Conservation (phyloP, 176 grass and related monocot species). For the Puya raimondii region DNA sequence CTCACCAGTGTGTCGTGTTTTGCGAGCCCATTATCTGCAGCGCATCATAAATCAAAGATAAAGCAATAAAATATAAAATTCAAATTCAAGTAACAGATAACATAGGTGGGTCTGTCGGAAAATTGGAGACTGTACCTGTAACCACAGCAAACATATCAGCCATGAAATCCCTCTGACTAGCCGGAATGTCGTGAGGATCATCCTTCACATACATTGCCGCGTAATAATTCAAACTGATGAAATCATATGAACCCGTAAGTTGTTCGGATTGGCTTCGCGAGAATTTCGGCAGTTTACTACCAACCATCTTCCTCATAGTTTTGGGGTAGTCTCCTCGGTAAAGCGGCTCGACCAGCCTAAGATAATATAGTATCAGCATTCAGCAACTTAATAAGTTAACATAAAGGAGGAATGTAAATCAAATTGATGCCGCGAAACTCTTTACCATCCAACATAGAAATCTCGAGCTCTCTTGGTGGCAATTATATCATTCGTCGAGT, state of each 20-base stretch:
- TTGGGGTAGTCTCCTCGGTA: constrained; percentile 40
- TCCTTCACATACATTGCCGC: constrained; percentile 30
- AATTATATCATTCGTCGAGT: constrained; percentile 28
- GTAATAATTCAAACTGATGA: constrained; percentile 57
- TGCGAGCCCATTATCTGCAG: constrained; percentile 1
- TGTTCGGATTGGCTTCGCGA: constrained; percentile 28
- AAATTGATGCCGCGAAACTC: background rate
- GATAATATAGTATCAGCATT: background rate
- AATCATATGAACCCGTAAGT: constrained; percentile 39
- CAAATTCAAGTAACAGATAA: background rate
- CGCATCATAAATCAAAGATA: background rate
- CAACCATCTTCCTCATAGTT: constrained; percentile 38
- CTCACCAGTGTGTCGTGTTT: background rate
- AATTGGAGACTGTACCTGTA: constrained; percentile 15
- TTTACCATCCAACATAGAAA: background rate
- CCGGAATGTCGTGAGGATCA: constrained; percentile 10
- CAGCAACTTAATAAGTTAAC: background rate
- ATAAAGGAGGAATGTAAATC: background rate
- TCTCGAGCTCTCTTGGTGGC: background rate
- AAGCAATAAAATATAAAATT: background rate
- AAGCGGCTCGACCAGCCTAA: constrained; percentile 46
- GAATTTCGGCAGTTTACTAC: constrained; percentile 36
- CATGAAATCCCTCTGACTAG: constrained; percentile 16
- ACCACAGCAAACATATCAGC: constrained; percentile 8
- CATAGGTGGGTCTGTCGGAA: background rate